Base-by-base conservation (phyloP, 148 eudicot genomes). In the Cornus florida region DNA sequence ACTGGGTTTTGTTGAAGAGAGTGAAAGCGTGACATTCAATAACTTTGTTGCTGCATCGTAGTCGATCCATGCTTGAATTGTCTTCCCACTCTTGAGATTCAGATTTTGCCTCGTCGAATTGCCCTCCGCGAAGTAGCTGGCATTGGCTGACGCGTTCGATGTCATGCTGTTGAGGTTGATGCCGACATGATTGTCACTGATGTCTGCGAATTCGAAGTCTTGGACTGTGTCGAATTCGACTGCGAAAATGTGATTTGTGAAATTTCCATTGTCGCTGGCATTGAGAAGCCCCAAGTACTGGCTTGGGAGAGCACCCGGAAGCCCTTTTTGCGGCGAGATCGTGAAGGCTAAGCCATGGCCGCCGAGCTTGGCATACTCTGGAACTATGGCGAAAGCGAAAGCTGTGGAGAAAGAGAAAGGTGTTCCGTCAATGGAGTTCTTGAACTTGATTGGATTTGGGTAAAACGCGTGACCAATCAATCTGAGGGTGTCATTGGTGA, bases 291-390 rank as follows among this genome's bases (percentile, higher is more conserved):
- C 98, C 33, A 94, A 79, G 76, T 87, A 94, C 83, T 94, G 98
- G 41, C 90, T 92, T 1, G 98, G 91, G 2, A 80, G 86, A 35
- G 95, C 92, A 53, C 91, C 88, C 0, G 38, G 43, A 7, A 92
- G 87, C 20, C 83, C 89, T 35, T 83, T 87, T 3, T 72, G 73
- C 0, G 90, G 86, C 0, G 90, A 83, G n/a, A 94, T 84, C 10
- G 90, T 80, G 75, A 94, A 92, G 62, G 97, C 97, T 20, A 94
- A 80, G 3, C 98, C 97, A 86, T 94, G 98, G 38, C 98, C 97
- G 57, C 98, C 98, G 10, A 89, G 82, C 22, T 87, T 88, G 43
- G 74, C 48, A 71, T 88, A 90, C 78, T 91, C 89, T 2, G 98
- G 97, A 28, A 85, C 83, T 14, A 94, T 83, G 28, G 83, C 86